Base-by-base conservation (phyloP, 495 filamentous ascomycete genomes). In the Talaromyces ruber region DNA sequence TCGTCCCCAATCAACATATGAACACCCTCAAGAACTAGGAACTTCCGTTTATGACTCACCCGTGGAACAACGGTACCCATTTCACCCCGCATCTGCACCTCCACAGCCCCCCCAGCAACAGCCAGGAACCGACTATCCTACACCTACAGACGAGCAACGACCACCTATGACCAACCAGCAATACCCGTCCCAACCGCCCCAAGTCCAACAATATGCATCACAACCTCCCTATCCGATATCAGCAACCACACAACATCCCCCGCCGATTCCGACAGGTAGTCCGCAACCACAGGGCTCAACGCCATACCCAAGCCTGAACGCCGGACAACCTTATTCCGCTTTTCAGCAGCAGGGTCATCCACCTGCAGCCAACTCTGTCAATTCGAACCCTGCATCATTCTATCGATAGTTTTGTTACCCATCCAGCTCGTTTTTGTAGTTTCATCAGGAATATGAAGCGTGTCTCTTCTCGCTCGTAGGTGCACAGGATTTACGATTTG, bases 11-110 rank as follows among this genome's bases (percentile, higher is more conserved):
- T 92, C 86, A 64, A 90, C 85, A 53, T 90, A 89, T 66, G 85
- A 86, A 9, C 85, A 87, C 52, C 90, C 91, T 1, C 91, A 93
- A 71, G 91, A 95, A 77, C 77, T 95, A 45, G 88, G 89, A 32
- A 92, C 91, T n/a, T 88, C 88, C 6, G 83, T 84, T 11, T 95
- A 94, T 65, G 89, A 93, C 68, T 90, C 89, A 6, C 91, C 91
- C 21, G 82, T 90, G 43, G 86, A 86, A 32, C 75, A 79, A 34
- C 74, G 72, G 59, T 72, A 71, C 45, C 81, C 81, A 55, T 82
- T 80, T 59, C 68, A 75, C 8, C 69, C 71, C 30, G 71, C 73
- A 4, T 65, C 71, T 25, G 72, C 69, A 7, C 77, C 84, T 0
- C 70, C 71, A 59, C 76, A 75, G 26, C 76, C 74, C 57, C 71